Conservation (phyloP, 176 grass and related monocot species). For the Paspalum notatum region DNA sequence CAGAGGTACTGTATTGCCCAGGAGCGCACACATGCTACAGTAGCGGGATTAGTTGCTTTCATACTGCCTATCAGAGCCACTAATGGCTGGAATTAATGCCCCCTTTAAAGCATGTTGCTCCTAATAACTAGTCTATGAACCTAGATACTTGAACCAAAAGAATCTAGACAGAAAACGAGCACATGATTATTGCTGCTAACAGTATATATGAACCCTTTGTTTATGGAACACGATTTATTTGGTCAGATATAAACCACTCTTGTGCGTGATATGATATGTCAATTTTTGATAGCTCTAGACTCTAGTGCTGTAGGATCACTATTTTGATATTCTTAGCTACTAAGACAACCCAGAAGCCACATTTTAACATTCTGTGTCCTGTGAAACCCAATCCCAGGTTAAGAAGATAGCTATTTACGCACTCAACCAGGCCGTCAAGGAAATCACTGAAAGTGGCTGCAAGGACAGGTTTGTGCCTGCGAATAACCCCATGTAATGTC, state of each 20-base stretch:
- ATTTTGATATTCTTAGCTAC: not conserved
- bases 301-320: not conserved
- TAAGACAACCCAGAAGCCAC: not conserved
- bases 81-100: too few species aligned
- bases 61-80: too few species aligned
- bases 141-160: too few species aligned
- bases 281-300: not conserved
- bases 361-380: slow-evolving; percentile 12
- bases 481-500: not conserved
- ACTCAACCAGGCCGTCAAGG: slow-evolving; percentile 34
- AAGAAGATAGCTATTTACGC: slow-evolving; percentile 74
- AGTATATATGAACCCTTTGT: not conserved
- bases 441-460: not conserved
- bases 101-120: too few species aligned
- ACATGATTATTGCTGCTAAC: too few species aligned
- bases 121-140: too few species aligned
- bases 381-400: slow-evolving; percentile 45
- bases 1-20: too few species aligned
- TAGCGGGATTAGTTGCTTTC: too few species aligned
- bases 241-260: not conserved
- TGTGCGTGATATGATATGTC: not conserved
- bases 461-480: slow-evolving; percentile 25
- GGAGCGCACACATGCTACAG: too few species aligned
- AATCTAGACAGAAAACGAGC: too few species aligned
- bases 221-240: not conserved